phyloP scores from a whole-genome alignment of 148 eudicot genomes.

The Mesembryanthemum crystallinum region DNA sequence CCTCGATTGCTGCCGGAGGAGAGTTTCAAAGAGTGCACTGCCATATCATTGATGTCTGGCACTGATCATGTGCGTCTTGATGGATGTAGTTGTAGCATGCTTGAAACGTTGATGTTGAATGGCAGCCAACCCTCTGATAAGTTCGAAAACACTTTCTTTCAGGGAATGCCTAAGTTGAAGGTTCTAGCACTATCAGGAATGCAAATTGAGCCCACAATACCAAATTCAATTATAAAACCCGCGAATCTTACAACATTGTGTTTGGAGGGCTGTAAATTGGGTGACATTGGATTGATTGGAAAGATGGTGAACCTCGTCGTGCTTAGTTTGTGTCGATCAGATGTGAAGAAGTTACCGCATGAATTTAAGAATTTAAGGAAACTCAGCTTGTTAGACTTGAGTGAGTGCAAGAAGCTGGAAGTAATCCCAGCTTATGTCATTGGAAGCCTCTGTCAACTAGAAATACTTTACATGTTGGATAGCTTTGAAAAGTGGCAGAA shows the following conservation, averaged over 20 bases:
- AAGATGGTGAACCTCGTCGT: not conserved
- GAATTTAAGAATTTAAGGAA: not conserved
- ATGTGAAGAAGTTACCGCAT: no score
- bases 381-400: no score
- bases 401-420: no score
- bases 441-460: no score
- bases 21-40: not conserved
- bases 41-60: constrained; percentile 7
- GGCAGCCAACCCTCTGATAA: not conserved
- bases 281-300: constrained; percentile 5
- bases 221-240: not conserved
- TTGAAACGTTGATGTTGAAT: constrained; percentile 5
- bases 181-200: constrained; percentile 4
- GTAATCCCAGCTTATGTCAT: no score
- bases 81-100: not conserved
- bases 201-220: not conserved
- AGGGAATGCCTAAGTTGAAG: constrained; percentile 2
- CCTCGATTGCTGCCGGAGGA: constrained; percentile 11
- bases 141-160: not conserved
- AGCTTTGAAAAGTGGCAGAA: no score
- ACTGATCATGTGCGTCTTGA: not conserved
- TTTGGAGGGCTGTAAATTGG: constrained; percentile 13
- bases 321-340: not conserved
- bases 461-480: no score
- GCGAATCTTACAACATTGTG: constrained; percentile 3